phyloP scores from a whole-genome alignment of 2,329 filamentous ascomycete genomes.

The Ilyonectria destructans region DNA sequence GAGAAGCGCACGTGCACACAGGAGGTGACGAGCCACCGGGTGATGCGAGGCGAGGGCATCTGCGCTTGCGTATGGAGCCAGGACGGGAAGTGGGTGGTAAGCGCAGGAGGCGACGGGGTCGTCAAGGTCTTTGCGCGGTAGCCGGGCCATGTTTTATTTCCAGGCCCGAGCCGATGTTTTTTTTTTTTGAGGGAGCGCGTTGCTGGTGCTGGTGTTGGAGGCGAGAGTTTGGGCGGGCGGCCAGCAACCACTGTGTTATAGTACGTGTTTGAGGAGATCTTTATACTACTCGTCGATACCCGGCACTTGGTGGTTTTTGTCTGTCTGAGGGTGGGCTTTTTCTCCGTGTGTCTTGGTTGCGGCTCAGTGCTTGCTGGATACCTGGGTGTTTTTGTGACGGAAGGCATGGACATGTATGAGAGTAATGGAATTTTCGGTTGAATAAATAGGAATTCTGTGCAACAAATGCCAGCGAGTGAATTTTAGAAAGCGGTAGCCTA shows the following conservation, averaged over 20 bases:
- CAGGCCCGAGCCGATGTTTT: not conserved
- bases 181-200: conserved; percentile 34
- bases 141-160: conserved; percentile 24
- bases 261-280: conserved; percentile 40
- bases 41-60: conserved; percentile 97
- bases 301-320: conserved; percentile 48
- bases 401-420: conserved; percentile 25
- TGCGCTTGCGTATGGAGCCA: conserved; percentile 96
- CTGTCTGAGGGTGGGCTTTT: conserved; percentile 22
- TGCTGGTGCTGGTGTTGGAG: conserved; percentile 20
- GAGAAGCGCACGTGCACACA: conserved; percentile 97
- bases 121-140: conserved; percentile 89
- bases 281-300: conserved; percentile 55
- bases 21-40: conserved; percentile 92
- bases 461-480: no score
- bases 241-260: conserved; percentile 39
- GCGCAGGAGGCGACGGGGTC: conserved; percentile 93
- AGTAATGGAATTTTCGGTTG: conserved; percentile 4
- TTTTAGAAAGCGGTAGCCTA: no score
- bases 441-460: no score
- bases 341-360: conserved; percentile 24
- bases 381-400: conserved; percentile 23
- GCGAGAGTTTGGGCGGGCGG: not conserved
- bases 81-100: conserved; percentile 95
- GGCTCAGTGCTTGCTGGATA: conserved; percentile 25